Conservation (phyloP, 2,329 filamentous ascomycete genomes). For the Fusarium pininemorale region DNA sequence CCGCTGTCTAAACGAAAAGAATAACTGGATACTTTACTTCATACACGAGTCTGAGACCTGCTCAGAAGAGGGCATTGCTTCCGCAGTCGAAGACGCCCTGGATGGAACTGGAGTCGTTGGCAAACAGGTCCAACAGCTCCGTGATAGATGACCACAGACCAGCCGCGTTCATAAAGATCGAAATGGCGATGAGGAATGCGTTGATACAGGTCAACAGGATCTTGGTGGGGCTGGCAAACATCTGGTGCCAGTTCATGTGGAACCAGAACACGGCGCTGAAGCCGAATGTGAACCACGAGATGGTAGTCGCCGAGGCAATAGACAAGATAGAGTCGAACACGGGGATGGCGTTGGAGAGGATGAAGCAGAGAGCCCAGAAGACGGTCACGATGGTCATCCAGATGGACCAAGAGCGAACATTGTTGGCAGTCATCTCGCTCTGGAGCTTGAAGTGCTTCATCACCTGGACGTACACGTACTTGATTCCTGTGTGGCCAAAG, state of each 20-base stretch:
- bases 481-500: conserved; percentile 48
- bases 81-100: conserved; percentile 48
- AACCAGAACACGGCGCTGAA: conserved; percentile 50
- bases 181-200: conserved; percentile 44
- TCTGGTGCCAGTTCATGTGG: conserved; percentile 48
- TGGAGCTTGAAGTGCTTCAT: conserved; percentile 47
- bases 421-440: conserved; percentile 47
- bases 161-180: conserved; percentile 49
- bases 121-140: conserved; percentile 45
- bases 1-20: conserved; percentile 24
- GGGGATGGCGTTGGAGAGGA: conserved; percentile 50
- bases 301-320: conserved; percentile 49
- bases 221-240: conserved; percentile 44
- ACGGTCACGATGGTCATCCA: conserved; percentile 48
- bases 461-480: conserved; percentile 47
- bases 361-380: conserved; percentile 49
- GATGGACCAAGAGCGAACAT: conserved; percentile 47
- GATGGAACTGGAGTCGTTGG: conserved; percentile 39
- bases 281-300: conserved; percentile 51
- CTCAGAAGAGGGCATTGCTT: conserved; percentile 48
- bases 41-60: conserved; percentile 15
- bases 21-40: conserved; percentile 16
- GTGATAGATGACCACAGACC: conserved; percentile 49
- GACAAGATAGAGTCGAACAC: conserved; percentile 51
- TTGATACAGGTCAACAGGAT: conserved; percentile 44